phyloP scores from a whole-genome alignment of 2,329 filamentous ascomycete species.

The Ophiostoma triangulosporum region DNA sequence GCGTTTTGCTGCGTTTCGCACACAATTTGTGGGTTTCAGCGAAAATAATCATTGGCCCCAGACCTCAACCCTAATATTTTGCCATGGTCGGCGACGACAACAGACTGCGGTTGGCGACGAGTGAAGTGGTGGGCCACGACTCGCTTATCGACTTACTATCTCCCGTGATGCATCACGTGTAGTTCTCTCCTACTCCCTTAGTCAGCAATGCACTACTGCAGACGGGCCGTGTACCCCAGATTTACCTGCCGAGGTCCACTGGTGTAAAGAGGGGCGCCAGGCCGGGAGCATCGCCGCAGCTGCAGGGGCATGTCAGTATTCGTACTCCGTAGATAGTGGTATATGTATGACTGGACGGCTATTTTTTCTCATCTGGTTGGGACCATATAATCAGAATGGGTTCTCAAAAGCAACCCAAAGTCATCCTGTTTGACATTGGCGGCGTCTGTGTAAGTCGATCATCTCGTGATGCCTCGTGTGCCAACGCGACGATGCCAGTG shows the following conservation, averaged over 20 bases:
- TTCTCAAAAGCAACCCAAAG: constrained; percentile 44
- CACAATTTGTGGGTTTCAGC: constrained; percentile 24
- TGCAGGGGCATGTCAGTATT: no score
- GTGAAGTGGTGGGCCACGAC: constrained; percentile 4
- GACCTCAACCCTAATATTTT: constrained; percentile 22
- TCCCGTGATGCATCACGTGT: constrained; percentile 1
- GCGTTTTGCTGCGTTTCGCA: constrained; percentile 13
- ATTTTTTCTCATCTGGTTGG: neutral
- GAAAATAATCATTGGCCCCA: constrained; percentile 17
- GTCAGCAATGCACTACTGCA: neutral
- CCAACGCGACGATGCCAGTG: no score
- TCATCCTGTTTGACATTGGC: constrained; percentile 86
- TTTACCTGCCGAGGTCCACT: constrained; percentile 9
- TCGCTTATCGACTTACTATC: neutral
- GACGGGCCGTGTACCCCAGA: neutral
- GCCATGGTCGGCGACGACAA: constrained; percentile 22
- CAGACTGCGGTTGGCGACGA: constrained; percentile 3
- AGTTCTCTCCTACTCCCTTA: neutral
- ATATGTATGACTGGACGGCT: no score
- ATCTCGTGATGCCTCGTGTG: no score
- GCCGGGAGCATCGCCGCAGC: neutral
- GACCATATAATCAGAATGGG: constrained; percentile 24
- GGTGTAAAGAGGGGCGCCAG: neutral
- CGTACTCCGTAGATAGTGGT: no score
- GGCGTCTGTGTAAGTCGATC: constrained; percentile 93